phyloP scores from a whole-genome alignment of 768 basidiomycete genomes.

The Pulveroboletus sp. region DNA sequence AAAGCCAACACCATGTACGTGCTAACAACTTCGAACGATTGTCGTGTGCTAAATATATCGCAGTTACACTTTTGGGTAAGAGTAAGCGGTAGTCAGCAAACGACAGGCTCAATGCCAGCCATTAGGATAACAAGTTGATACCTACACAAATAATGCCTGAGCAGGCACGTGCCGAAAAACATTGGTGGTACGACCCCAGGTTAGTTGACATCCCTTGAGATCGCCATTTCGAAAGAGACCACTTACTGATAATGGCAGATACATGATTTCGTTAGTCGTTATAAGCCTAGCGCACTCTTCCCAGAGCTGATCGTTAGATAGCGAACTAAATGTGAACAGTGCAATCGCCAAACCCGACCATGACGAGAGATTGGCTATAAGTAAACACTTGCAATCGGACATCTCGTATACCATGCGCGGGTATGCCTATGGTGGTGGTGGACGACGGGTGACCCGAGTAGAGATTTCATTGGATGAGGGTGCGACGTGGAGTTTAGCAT shows the following conservation, averaged over 20 bases:
- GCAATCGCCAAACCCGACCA: constrained; percentile 57
- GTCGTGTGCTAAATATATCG: neutral
- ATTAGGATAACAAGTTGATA: constrained; percentile 57
- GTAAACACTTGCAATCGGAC: constrained; percentile 4
- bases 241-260: constrained; percentile 17
- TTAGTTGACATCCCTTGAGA: constrained; percentile 14
- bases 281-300: neutral
- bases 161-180: constrained; percentile 45
- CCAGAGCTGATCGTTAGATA: constrained; percentile 31
- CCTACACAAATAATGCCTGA: constrained; percentile 52
- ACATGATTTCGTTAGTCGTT: constrained; percentile 32
- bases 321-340: constrained; percentile 60
- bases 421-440: constrained; percentile 64
- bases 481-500: constrained; percentile 43
- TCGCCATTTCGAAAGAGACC: neutral
- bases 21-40: neutral
- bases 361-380: constrained; percentile 39
- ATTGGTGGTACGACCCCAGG: constrained; percentile 57
- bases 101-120: constrained; percentile 1
- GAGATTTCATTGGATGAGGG: constrained; percentile 59
- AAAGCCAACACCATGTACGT: constrained; percentile 51
- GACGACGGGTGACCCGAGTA: constrained; percentile 53
- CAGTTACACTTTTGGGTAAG: constrained; percentile 37
- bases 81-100: too few species aligned
- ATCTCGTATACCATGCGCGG: constrained; percentile 43